These are phyloP conservation scores for Dittrichia graveolens DNA, from an alignment of 129 eudicot species.

Conservation along the genomic window DNA sequence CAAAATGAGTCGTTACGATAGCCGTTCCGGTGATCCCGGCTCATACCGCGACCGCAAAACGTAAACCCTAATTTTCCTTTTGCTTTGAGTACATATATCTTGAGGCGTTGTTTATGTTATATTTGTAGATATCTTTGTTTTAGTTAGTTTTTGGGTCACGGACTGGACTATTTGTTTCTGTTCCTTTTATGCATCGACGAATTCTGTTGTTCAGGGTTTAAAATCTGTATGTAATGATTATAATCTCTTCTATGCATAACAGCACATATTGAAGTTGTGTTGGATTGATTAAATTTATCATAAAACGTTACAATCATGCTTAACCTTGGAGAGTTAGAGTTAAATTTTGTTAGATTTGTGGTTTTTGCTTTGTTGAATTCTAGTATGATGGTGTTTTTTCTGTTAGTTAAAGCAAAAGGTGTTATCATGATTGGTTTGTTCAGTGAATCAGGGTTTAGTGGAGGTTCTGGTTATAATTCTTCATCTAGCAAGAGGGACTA, in stretches of 20 bases:
- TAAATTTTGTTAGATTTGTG: not conserved
- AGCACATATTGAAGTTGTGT: not conserved
- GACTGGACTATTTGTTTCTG: not conserved
- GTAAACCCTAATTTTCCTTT: conserved; percentile 42
- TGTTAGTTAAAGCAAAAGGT: not conserved
- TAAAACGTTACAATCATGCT: too few species aligned
- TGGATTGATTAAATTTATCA: not conserved
- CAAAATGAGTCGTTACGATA: conserved; percentile 79
- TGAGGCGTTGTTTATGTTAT: not conserved
- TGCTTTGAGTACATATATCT: not conserved
- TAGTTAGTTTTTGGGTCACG: not conserved
- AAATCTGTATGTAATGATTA: conserved; percentile 15
- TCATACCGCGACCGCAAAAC: conserved; percentile 92
- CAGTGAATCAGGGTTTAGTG: conserved; percentile 87
- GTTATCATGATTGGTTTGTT: conserved; percentile 17
- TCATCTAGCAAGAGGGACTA: conserved; percentile 62
- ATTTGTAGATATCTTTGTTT: not conserved
- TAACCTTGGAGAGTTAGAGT: too few species aligned
- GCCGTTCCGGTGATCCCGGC: conserved; percentile 85
- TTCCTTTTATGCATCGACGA: not conserved
- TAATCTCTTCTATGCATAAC: too few species aligned
- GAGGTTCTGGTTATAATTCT: conserved; percentile 42
- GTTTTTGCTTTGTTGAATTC: not conserved
- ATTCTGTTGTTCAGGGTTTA: conserved; percentile 19
- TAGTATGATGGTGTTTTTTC: not conserved